These are phyloP conservation scores for Tritrichomonas musculus DNA, from an alignment of 208 protist species.

Conservation along the genomic window DNA sequence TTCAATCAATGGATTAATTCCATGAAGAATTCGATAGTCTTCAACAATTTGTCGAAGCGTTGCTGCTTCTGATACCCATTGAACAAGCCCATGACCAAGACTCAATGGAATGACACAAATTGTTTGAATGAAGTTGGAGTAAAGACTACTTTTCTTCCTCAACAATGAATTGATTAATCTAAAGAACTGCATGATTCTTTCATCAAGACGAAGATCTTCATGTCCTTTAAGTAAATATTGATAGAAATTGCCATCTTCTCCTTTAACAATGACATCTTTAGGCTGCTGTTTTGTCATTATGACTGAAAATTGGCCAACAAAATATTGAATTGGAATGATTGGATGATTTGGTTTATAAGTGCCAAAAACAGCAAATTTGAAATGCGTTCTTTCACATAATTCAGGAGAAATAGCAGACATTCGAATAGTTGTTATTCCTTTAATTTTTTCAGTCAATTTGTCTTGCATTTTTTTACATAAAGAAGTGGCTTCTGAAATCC, in stretches of 20 bases:
- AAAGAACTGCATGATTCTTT: constrained; percentile 37
- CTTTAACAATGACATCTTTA: background rate
- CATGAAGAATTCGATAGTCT: background rate
- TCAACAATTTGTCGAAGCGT: background rate
- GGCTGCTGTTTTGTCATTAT: constrained; percentile 2
- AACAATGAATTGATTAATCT: background rate
- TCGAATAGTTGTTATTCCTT: background rate
- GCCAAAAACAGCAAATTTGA: background rate
- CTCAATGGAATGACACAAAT: background rate
- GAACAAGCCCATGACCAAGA: background rate
- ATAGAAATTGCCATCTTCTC: constrained; percentile 35
- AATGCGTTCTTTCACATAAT: background rate
- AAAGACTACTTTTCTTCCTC: background rate
- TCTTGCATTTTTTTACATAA: background rate
- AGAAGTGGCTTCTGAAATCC: too few species aligned
- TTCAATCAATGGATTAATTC: background rate
- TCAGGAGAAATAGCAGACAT: background rate
- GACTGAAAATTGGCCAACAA: background rate
- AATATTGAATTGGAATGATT: constrained; percentile 19
- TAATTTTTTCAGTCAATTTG: background rate
- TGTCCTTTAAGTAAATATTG: constrained; percentile 22
- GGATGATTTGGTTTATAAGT: background rate
- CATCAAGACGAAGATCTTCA: constrained; percentile 30
- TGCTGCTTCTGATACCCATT: background rate
- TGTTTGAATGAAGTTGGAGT: background rate